Evolutionary conservation across 257 asterid species (phyloP), one percentile per base, ranked within the genome.

Genomic region (Capsicum chinense): DNA sequence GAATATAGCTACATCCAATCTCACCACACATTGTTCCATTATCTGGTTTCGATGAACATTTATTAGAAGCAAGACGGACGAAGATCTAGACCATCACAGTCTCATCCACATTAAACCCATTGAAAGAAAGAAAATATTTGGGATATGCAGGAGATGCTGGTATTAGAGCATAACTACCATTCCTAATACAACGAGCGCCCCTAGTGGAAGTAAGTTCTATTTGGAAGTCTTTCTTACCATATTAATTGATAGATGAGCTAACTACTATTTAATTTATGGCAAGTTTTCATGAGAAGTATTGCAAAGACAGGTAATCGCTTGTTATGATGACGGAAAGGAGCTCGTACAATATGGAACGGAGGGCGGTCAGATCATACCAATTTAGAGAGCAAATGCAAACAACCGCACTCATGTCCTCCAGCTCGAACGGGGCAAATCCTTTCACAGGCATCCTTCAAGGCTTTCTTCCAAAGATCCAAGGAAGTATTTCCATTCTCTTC

Each of bases 1-100:
- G 96, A 96, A 92, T 97, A 96, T 96, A 42, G 98, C 99, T 54
- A 93, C 93, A 50, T 96, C 99, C 78, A 96, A 92, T 87, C 98
- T 89, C 73, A 88, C 90, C 85, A 95, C 98, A 71, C 93, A 84
- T 88, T 94, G 98, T 90, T 93, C 98, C 97, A 95, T 95, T 83
- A 93, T 97, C 99, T 94, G 86, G 50, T 76, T 52, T 39, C 37
- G 48, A 21, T 16, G 50, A 54, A 56, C 57, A 39, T 33, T 14
- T 54, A 54, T 78, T 54, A 78, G 82, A 9, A 54, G 64, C 50
- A 54, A 78, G 50, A 78, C 0, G 64, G 33, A 78, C 33, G 0
- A 1, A 78, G 42, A 78, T 54, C 64, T 14, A 26, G 50, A 68
- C 52, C 85, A 33, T 44, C 47, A 12, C 48, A 44, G 59, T 48